A percentile compares a stretch with the other conserved stretches of the same genome.
phyloP scores from a whole-genome alignment of 352 stramenopile species.

The Phytophthora ramorum region DNA sequence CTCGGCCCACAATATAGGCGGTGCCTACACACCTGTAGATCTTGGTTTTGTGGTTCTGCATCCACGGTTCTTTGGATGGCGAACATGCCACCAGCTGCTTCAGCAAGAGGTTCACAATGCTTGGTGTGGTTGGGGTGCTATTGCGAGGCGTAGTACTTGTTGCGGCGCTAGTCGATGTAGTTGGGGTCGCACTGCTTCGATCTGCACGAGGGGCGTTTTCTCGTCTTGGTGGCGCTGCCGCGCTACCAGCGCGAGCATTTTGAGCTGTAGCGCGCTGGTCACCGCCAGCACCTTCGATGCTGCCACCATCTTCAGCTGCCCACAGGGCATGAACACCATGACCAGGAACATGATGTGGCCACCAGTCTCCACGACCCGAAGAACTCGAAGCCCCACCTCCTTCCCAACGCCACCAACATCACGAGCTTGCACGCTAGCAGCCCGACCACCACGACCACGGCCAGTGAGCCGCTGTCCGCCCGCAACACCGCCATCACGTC shows the following conservation, averaged over 20 bases:
- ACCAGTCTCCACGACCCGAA: not conserved
- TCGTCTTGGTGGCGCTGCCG: not conserved
- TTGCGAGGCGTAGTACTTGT: not conserved
- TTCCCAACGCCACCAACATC: not conserved
- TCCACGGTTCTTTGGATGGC: conserved; percentile 11
- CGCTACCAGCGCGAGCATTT: not conserved
- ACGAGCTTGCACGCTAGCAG: not conserved
- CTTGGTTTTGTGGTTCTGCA: conserved; percentile 9
- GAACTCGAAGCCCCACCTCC: not conserved
- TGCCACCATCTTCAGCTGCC: not conserved
- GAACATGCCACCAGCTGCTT: conserved; percentile 11
- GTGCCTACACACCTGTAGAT: conserved; percentile 16
- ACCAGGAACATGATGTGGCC: not conserved
- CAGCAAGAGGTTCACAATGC: not conserved
- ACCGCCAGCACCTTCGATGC: not conserved
- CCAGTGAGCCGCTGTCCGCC: not conserved
- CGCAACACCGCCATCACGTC: not conserved
- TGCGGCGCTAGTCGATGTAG: not conserved
- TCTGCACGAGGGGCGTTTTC: not conserved
- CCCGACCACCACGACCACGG: not conserved
- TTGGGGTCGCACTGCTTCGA: not conserved
- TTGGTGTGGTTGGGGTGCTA: not conserved
- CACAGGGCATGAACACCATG: not conserved
- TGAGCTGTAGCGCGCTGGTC: not conserved
- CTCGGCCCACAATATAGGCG: conserved; percentile 4